Percentiles rank a stretch among this genome's conserved stretches.
These are phyloP conservation scores for Begonia fuchsioides DNA, from an alignment of 306 rosid species.

Conservation along the genomic window DNA sequence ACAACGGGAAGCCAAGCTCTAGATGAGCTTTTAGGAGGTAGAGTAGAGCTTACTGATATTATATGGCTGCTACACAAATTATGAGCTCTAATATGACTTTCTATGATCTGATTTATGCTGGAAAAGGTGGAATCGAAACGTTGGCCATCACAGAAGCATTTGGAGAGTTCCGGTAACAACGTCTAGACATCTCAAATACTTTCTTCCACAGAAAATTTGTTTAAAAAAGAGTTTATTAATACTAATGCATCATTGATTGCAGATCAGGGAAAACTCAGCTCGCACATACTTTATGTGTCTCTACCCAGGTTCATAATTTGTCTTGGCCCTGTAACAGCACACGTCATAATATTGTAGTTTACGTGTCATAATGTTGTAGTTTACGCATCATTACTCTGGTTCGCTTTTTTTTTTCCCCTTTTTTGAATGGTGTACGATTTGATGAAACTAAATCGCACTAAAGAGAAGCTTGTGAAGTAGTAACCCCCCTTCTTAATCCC, in stretches of 20 bases:
- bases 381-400: no score
- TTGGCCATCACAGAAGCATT: constrained; percentile 80
- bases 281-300: constrained; percentile 92
- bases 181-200: neutral
- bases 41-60: constrained; percentile 10
- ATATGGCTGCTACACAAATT: neutral
- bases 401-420: no score
- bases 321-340: neutral
- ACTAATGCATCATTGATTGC: constrained; percentile 2
- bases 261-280: constrained; percentile 96
- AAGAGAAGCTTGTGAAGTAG: no score
- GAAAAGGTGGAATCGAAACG: constrained; percentile 82
- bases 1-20: constrained; percentile 97
- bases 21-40: constrained; percentile 91
- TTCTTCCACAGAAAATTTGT: no score
- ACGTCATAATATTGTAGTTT: no score
- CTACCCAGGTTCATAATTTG: constrained; percentile 62
- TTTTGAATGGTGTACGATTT: no score
- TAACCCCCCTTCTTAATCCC: no score
- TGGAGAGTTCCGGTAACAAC: constrained; percentile 81
- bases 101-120: neutral
- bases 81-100: no score
- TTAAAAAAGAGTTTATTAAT: no score
- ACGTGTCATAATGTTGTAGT: no score
- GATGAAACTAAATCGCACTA: no score